These are phyloP conservation scores for Suillus weaverae DNA, from an alignment of 768 basidiomycete species.

Conservation along the genomic window DNA sequence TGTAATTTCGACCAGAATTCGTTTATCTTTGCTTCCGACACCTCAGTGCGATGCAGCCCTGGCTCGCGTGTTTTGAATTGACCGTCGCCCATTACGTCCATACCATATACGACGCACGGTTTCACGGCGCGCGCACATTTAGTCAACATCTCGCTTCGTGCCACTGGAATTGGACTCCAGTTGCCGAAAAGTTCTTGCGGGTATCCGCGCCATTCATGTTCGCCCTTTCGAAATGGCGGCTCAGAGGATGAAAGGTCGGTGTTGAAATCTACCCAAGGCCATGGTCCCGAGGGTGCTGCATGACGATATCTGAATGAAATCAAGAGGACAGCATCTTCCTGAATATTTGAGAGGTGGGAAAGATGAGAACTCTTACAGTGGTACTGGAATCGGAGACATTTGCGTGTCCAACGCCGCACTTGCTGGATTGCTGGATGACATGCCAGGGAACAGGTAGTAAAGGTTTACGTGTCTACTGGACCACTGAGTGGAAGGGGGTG, in stretches of 20 bases:
- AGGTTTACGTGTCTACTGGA: not conserved
- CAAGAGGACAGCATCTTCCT: not conserved
- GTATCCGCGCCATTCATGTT: slow-evolving; percentile 38
- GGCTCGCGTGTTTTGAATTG: slow-evolving; percentile 15
- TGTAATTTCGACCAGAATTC: slow-evolving; percentile 31
- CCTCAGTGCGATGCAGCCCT: no score
- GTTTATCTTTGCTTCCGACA: not conserved
- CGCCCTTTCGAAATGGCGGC: not conserved
- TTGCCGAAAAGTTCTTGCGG: slow-evolving; percentile 56
- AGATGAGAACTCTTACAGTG: not conserved
- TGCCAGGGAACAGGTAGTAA: no score
- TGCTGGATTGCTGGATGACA: no score
- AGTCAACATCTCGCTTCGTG: slow-evolving; percentile 31
- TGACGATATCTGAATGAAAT: slow-evolving; percentile 32
- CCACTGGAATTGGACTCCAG: slow-evolving; percentile 49
- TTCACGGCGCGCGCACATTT: not conserved
- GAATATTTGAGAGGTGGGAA: not conserved
- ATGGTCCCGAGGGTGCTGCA: slow-evolving; percentile 40
- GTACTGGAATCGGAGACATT: not conserved
- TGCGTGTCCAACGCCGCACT: not conserved
- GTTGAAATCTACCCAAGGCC: slow-evolving; percentile 44
- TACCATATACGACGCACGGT: not conserved
- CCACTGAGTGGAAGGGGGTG: not conserved
- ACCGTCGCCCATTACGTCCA: not conserved
- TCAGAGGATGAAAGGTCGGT: slow-evolving; percentile 17